These are phyloP conservation scores for Candida sanyaensis DNA, from an alignment of 1,139 yeast species.

Conservation along the genomic window DNA sequence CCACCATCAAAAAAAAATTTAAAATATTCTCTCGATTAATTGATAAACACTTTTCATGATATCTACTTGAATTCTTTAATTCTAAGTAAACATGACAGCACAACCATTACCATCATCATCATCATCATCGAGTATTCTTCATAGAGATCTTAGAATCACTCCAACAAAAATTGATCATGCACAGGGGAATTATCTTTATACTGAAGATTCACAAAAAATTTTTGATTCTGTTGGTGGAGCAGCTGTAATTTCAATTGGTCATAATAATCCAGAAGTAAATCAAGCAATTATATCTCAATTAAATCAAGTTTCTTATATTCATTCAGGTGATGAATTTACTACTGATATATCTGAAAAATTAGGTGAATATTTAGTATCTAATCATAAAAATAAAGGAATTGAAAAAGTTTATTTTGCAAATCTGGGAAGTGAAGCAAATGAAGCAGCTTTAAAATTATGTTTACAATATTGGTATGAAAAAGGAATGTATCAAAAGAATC, in stretches of 20 bases:
- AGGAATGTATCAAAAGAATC: conserved; percentile 17
- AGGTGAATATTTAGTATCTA: conserved; percentile 11
- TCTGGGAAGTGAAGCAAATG: conserved; percentile 21
- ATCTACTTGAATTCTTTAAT: too few species aligned
- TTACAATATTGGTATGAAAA: conserved; percentile 20
- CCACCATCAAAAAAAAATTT: too few species aligned
- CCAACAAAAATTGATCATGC: background rate
- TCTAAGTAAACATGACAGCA: background rate
- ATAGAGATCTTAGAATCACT: background rate
- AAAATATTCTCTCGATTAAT: too few species aligned
- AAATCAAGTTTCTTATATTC: conserved; percentile 13
- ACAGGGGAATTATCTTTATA: conserved; percentile 15
- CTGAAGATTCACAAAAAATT: conserved; percentile 13
- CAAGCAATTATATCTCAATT: conserved; percentile 21
- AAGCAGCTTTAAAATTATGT: conserved; percentile 21
- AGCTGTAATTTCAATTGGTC: conserved; percentile 30
- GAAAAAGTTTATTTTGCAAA: conserved; percentile 13
- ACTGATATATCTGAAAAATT: conserved; percentile 13
- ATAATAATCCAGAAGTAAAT: conserved; percentile 22
- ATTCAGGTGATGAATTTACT: conserved; percentile 13
- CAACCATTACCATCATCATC: too few species aligned
- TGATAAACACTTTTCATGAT: too few species aligned
- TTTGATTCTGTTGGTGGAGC: conserved; percentile 33
- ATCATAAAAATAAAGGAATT: conserved; percentile 8
- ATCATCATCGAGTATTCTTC: conserved; percentile 1